Conservation (phyloP, 345 rosid species). For the Salix purpurea region DNA sequence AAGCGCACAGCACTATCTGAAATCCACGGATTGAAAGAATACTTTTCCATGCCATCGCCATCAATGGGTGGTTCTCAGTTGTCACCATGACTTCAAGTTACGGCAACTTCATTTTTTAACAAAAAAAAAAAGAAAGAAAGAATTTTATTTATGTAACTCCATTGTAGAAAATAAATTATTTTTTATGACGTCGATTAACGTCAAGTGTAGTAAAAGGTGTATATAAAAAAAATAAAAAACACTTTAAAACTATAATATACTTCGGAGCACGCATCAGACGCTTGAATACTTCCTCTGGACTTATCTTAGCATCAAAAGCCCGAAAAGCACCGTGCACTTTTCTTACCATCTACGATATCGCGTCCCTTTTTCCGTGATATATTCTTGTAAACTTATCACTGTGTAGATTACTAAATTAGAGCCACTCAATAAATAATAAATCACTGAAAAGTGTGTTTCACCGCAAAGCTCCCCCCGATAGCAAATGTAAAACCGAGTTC, state of each 20-base stretch:
- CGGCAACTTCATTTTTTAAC: too few relatives aligned
- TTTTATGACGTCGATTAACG: neutral
- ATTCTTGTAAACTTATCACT: neutral
- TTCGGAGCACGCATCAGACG: constrained; percentile 15
- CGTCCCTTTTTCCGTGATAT: neutral
- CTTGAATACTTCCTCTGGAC: constrained; percentile 63
- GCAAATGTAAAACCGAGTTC: neutral
- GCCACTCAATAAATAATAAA: neutral
- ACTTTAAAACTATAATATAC: too few relatives aligned
- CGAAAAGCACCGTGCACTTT: constrained; percentile 50
- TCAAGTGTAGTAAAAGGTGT: neutral
- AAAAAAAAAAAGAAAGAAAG: too few relatives aligned
- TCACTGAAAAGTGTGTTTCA: neutral
- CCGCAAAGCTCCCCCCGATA: neutral
- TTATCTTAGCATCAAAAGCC: constrained; percentile 75
- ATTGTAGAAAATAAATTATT: too few relatives aligned
- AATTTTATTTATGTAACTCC: too few relatives aligned
- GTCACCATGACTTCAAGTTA: too few relatives aligned
- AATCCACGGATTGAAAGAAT: too few relatives aligned
- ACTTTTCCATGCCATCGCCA: too few relatives aligned
- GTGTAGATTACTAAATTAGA: too few relatives aligned
- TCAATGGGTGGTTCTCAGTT: too few relatives aligned
- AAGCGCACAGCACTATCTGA: too few relatives aligned
- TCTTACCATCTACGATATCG: constrained; percentile 24
- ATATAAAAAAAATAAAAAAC: too few relatives aligned